Evolutionary conservation across 345 rosid species (phyloP), one percentile per base, ranked within the genome.

Genomic region (Bruguiera sexangula): DNA sequence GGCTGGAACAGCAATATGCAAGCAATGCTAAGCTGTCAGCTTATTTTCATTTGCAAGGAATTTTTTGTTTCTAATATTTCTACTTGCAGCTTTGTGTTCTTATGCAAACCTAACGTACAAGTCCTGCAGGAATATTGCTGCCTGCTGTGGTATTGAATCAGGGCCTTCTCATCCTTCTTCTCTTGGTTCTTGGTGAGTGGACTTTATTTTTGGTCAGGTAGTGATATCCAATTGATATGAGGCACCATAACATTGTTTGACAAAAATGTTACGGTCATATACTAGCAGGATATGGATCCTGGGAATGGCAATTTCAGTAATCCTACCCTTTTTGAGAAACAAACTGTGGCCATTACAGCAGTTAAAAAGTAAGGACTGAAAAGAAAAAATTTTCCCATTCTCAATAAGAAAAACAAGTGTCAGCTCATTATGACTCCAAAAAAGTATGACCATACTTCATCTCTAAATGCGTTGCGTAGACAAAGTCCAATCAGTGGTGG

Each of bases 271-370:
- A 24, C 60, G 73, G 6, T 37, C 39, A 37, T 66, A 29, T 27
- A 1, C 50, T 48, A 21, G 65, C 87, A 87, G 86, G 91, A 85
- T 74, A 10, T 87, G 88, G 91, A 63, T 78, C 68, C 21, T 83
- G 66, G 89, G 89, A 72, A 68, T 78, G 66, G 39, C 75, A 43
- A 24, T 85, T 50, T 73, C 91, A 37, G 61, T 68, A 48, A 52
- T 80, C 65, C 69, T 85, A 22, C 84, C 88, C 65, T 80, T 80
- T 48, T 80, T 76, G 65, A 66, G 60, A 26, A 81, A 65, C 73
- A 82, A 82, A 71, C 82, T 72, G 78, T 80, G 85, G 71, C 79
- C 85, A 27, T 61, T 83, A 46, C 24, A 70, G 56, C 66, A 53
- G 32, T 61, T 84, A 36, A 84, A 81, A 70, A 64, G 85, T 86